phyloP scores from a whole-genome alignment of 805 yeast species.

The Starmerella khaoyaiensis region DNA sequence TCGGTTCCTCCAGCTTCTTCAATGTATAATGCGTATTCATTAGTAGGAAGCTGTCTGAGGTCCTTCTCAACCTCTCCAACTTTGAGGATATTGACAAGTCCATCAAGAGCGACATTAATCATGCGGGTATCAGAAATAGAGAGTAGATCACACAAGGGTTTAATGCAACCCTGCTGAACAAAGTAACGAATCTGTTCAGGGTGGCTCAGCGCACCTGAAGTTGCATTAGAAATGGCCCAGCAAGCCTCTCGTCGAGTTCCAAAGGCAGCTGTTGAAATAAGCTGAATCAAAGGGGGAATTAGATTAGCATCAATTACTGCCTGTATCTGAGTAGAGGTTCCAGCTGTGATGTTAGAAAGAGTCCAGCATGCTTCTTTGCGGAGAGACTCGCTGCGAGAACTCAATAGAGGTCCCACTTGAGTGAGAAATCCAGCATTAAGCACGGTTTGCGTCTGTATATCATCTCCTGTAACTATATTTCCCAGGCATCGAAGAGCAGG shows the following conservation, averaged over 20 bases:
- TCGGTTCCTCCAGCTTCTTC: constrained; percentile 99
- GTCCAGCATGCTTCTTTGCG: constrained; percentile 99
- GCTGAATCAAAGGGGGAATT: constrained; percentile 77
- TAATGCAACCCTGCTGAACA: constrained; percentile 90
- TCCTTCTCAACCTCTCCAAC: constrained; percentile 91
- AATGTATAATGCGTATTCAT: constrained; percentile 79
- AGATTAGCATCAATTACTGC: constrained; percentile 91
- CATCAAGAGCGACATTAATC: constrained; percentile 89
- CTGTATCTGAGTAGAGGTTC: constrained; percentile 88
- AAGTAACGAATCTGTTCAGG: constrained; percentile 91
- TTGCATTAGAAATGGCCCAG: constrained; percentile 98
- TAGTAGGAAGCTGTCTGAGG: constrained; percentile 49
- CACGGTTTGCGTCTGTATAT: constrained; percentile 86
- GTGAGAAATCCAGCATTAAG: constrained; percentile 85
- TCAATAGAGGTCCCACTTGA: constrained; percentile 66
- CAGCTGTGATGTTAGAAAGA: constrained; percentile 94
- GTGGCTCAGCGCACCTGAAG: constrained; percentile 82
- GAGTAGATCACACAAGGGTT: constrained; percentile 88
- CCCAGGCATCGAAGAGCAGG: constrained; percentile 97
- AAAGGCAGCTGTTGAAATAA: constrained; percentile 72
- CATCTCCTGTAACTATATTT: constrained; percentile 95
- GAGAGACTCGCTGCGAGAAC: constrained; percentile 78
- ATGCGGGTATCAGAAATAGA: constrained; percentile 81
- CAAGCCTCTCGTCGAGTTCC: constrained; percentile 97
- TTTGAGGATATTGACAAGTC: constrained; percentile 81